A percentile compares a stretch with the other conserved stretches of the same genome.
Conservation (phyloP, 176 grass and related monocot species). For the Typha latifolia region DNA sequence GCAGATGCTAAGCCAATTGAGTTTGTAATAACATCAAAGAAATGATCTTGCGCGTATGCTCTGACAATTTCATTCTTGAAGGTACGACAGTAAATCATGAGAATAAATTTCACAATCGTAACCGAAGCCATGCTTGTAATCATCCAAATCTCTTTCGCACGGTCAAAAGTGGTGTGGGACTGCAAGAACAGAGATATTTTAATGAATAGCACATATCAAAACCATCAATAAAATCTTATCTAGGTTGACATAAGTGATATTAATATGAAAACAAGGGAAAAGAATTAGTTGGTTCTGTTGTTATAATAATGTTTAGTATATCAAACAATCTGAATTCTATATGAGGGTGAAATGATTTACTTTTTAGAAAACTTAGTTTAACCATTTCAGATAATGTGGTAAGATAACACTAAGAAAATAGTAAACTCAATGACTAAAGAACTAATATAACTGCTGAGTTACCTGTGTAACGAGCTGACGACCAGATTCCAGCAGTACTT, state of each 20-base stretch:
- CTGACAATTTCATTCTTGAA: slow-evolving; percentile 89
- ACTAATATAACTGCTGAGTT: neutral
- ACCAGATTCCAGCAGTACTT: slow-evolving; percentile 78
- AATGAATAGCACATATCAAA: neutral
- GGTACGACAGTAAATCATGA: slow-evolving; percentile 81
- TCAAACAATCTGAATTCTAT: neutral
- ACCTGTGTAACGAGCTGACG: slow-evolving; percentile 68
- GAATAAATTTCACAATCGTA: slow-evolving; percentile 68
- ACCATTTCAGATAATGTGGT: no score
- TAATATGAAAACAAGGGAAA: no score
- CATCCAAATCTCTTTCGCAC: slow-evolving; percentile 68
- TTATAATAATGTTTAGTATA: neutral
- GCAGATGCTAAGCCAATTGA: slow-evolving; percentile 61
- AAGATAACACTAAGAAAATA: no score
- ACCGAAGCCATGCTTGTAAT: slow-evolving; percentile 71
- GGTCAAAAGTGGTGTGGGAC: slow-evolving; percentile 45
- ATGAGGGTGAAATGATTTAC: neutral
- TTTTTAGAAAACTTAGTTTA: neutral
- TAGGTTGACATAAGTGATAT: no score
- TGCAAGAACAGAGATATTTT: slow-evolving; percentile 7
- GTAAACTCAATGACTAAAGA: neutral
- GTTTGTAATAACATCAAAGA: slow-evolving; percentile 97
- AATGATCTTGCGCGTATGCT: slow-evolving; percentile 87
- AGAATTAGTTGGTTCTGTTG: neutral
- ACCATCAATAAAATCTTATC: neutral